Percentiles rank a stretch among this genome's conserved stretches.
phyloP scores from a whole-genome alignment of 139 green algal species.

The Dunaliella sp. region DNA sequence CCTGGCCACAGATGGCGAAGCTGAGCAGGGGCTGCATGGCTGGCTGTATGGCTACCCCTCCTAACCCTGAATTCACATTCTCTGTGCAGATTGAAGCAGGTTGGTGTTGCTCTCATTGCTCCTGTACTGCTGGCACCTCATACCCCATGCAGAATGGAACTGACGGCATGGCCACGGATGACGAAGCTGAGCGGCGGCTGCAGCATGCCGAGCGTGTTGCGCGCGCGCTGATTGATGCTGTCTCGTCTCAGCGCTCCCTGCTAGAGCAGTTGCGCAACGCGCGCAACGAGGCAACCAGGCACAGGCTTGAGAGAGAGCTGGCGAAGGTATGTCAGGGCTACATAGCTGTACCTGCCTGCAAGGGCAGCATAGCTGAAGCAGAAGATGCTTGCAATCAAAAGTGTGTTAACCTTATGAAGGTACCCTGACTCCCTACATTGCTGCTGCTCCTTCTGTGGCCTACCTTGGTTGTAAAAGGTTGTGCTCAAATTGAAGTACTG shows the following conservation, averaged over 20 bases:
- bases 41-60: too few relatives aligned
- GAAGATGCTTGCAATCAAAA: background rate
- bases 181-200: background rate
- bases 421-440: background rate
- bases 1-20: too few relatives aligned
- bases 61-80: too few relatives aligned
- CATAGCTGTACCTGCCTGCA: background rate
- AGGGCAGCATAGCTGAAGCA: background rate
- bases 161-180: background rate
- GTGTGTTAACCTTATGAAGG: too few relatives aligned
- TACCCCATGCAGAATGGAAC: background rate
- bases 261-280: background rate
- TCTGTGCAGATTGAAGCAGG: too few relatives aligned
- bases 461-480: background rate
- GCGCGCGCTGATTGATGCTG: background rate
- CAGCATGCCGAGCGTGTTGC: background rate
- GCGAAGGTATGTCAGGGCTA: background rate
- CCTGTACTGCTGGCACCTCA: too few relatives aligned
- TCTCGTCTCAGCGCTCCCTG: background rate
- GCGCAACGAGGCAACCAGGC: background rate
- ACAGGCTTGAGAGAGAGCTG: background rate
- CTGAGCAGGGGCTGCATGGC: too few relatives aligned
- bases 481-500: too few relatives aligned
- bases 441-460: background rate
- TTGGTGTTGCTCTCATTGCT: too few relatives aligned